Base-by-base conservation (phyloP, 73 alveolate species). In the Paramecium bursaria region DNA sequence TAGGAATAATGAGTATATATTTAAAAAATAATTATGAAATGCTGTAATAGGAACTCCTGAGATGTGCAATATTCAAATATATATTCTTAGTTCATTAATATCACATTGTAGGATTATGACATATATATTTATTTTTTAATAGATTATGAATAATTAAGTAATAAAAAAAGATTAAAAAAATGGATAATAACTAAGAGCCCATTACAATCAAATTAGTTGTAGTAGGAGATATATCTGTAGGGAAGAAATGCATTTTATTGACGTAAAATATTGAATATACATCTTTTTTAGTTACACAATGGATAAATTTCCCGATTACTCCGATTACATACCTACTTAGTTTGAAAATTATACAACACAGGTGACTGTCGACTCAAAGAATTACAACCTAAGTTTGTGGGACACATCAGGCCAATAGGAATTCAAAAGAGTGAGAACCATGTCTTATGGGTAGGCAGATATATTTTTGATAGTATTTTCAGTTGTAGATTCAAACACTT, bases 151-250 rank as follows among this genome's bases (percentile, higher is more conserved):
- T n/a, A n/a, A n/a, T n/a, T n/a, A n/a, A n/a, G n/a, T n/a, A n/a
- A n/a, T n/a, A n/a, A n/a, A n/a, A n/a, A n/a, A n/a, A n/a, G n/a
- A n/a, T n/a, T n/a, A n/a, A n/a, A n/a, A n/a, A n/a, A n/a, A n/a
- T n/a, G n/a, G n/a, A n/a, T n/a, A n/a, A n/a, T n/a, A n/a, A n/a
- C n/a, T n/a, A 76, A 15, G 89, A 79, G 57, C 77, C 89, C 14
- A 10, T 23, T 35, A 53, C 30, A 19, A 85, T 91, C 17, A 88
- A 88, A 61, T 88, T 90, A 23, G 87, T 91, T 26, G 67, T 85
- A 44, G 95, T 91, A 26, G 96, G 96, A 31, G 96, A 91, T 91
- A 80, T 91, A 33, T 74, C 93, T 48, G 96, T 91, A 31, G 95
- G 94, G n/a, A 90, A 91, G 35, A 88, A 92, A 17, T 91, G 96